A percentile compares a stretch with the other conserved stretches of the same genome.
Evolutionary conservation across 441 rosid species (phyloP).

Genomic region (Capsella rubella): DNA sequence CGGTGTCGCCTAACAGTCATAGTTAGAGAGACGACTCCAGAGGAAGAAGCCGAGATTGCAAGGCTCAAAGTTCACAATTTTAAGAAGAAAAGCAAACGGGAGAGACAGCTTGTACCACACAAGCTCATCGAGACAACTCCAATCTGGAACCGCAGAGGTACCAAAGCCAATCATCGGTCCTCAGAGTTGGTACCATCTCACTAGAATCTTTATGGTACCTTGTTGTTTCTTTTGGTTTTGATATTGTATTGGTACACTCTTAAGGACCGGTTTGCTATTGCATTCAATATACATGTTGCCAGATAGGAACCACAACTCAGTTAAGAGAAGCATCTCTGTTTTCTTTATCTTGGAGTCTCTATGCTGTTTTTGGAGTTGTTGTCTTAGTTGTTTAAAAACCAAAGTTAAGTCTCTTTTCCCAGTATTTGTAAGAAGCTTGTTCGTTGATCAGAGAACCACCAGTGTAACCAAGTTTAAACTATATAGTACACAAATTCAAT

Average conservation of each 20-base stretch:
- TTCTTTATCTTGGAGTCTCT: neutral
- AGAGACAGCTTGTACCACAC: constrained; percentile 72
- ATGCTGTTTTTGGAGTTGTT: neutral
- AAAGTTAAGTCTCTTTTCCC: neutral
- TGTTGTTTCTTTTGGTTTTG: constrained; percentile 31
- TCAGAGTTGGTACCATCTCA: constrained; percentile 42
- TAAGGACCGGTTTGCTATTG: constrained; percentile 16
- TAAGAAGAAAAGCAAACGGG: constrained; percentile 68
- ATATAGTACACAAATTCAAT: too few species aligned
- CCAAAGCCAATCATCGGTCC: constrained; percentile 34
- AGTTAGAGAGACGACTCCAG: constrained; percentile 78
- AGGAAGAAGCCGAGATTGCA: constrained; percentile 92
- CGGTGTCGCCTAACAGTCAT: constrained; percentile 83
- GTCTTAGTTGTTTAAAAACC: neutral
- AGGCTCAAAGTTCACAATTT: constrained; percentile 76
- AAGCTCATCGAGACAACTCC: constrained; percentile 87
- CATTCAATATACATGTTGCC: constrained; percentile 34
- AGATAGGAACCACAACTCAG: neutral
- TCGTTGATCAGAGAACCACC: too few species aligned
- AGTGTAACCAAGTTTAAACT: too few species aligned
- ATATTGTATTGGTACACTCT: constrained; percentile 23
- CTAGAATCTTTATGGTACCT: constrained; percentile 15
- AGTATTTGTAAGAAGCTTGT: neutral
- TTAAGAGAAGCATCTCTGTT: neutral
- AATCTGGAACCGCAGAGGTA: constrained; percentile 81